Base-by-base conservation (phyloP, 768 basidiomycete species). In the Steccherinum ochraceum region DNA sequence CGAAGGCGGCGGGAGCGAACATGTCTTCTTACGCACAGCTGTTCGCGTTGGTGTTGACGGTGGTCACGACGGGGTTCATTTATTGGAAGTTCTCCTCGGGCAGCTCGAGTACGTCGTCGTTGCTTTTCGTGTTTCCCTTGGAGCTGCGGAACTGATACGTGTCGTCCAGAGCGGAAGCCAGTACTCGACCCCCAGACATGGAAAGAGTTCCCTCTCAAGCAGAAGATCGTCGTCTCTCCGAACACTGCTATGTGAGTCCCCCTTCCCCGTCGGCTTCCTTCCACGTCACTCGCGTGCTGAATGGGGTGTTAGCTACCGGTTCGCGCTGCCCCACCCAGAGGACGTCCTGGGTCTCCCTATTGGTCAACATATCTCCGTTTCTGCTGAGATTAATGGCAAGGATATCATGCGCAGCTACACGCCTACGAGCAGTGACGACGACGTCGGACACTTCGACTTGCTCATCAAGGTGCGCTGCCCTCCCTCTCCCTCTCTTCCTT, bases 291-390 rank as follows among this genome's bases (percentile, higher is more conserved):
- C 48, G 35, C 40, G n/a, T n/a, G n/a, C n/a, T n/a, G n/a, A n/a
- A n/a, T n/a, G n/a, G n/a, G n/a, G n/a, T n/a, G n/a, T n/a, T 61
- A 96, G 94, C 59, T 97, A 98, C 76, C 93, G 93, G 52, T 96
- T 96, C 69, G 83, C 77, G 20, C 78, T 97, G 16, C 90, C 91
- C 26, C 74, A 77, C 55, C 62, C 78, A 7, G 77, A 81, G 26
- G 87, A 90, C 64, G 73, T 86, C 47, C 85, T 99, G 13, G 95
- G 95, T 51, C 84, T 99, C 2, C 96, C 96, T 52, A 84, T 93
- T 56, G 96, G 96, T 46, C 93, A 97, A 72, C 96, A 99, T 76
- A 91, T 99, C 61, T 85, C 89, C 45, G 78, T 99, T 50, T 79
- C 82, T 19, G 93, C 95, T 16, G 85, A 90, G 56, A 92, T 98